Percentiles rank a stretch among this genome's conserved stretches.
phyloP scores from a whole-genome alignment of 257 asterid species.

The Ilex asprella region DNA sequence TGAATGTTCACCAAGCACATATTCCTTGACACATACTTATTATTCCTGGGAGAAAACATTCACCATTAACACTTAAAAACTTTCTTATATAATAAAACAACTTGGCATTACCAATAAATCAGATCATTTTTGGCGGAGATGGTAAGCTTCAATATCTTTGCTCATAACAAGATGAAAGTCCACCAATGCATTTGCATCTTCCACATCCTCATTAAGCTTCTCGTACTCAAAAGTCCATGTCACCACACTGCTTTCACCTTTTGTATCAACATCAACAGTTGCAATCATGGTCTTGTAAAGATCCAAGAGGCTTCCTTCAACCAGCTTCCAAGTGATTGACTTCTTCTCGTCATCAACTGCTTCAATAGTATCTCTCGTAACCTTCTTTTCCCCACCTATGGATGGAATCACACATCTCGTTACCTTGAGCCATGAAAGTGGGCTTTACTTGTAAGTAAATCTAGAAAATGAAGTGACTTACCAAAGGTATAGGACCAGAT shows the following conservation, averaged over 20 bases:
- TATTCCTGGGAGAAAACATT: too few relatives aligned
- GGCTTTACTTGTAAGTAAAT: too few relatives aligned
- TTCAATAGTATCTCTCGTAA: slow-evolving; percentile 32
- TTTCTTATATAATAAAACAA: too few relatives aligned
- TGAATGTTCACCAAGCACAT: too few relatives aligned
- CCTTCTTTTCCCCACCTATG: slow-evolving; percentile 28
- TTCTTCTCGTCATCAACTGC: slow-evolving; percentile 33
- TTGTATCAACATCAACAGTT: slow-evolving; percentile 22
- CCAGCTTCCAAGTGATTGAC: slow-evolving; percentile 25
- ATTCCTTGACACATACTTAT: too few relatives aligned
- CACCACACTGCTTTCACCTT: slow-evolving; percentile 21
- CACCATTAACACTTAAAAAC: too few relatives aligned
- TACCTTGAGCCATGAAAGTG: too few relatives aligned
- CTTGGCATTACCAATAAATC: too few relatives aligned
- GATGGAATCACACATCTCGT: too few relatives aligned
- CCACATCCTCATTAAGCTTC: slow-evolving; percentile 22
- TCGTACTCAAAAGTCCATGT: slow-evolving; percentile 41
- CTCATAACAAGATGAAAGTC: slow-evolving; percentile 21
- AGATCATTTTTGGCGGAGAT: not conserved
- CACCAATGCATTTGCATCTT: slow-evolving; percentile 28
- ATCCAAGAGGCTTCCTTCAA: slow-evolving; percentile 42
- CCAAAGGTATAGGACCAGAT: too few relatives aligned
- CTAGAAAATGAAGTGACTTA: too few relatives aligned
- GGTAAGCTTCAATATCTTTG: slow-evolving; percentile 37
- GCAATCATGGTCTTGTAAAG: slow-evolving; percentile 22